Evolutionary conservation across 2,329 filamentous ascomycete genomes (phyloP).

Genomic region (Xylariaceae sp.): DNA sequence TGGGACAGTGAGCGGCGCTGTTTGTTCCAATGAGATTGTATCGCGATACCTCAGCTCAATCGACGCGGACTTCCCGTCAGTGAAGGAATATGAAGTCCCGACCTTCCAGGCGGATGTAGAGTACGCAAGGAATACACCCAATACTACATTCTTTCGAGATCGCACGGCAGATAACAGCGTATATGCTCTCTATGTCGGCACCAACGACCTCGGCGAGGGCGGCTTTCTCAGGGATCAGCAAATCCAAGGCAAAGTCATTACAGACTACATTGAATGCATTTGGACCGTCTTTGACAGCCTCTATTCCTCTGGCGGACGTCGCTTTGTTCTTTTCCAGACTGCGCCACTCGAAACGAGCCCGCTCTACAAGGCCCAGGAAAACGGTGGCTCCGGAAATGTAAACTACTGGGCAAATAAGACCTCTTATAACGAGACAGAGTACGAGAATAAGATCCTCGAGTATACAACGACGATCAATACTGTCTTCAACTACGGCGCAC

Average conservation of each 20-base stretch:
- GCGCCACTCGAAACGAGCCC: conserved; percentile 67
- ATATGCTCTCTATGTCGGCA: conserved; percentile 78
- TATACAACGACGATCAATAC: conserved; percentile 51
- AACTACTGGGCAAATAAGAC: conserved; percentile 47
- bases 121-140: conserved; percentile 25
- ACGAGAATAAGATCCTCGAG: conserved; percentile 46
- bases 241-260: conserved; percentile 52
- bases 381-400: conserved; percentile 41
- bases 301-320: conserved; percentile 64
- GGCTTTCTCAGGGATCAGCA: conserved; percentile 67
- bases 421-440: conserved; percentile 46
- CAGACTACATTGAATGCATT: conserved; percentile 66
- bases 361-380: conserved; percentile 54
- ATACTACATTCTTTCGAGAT: conserved; percentile 40
- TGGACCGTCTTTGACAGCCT: conserved; percentile 61
- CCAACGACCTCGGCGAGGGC: conserved; percentile 69
- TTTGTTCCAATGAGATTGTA: conserved; percentile 68
- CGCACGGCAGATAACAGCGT: conserved; percentile 59
- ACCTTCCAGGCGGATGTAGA: conserved; percentile 52
- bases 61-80: conserved; percentile 57
- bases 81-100: conserved; percentile 60
- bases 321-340: conserved; percentile 70
- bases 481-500: conserved; percentile 48
- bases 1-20: conserved; percentile 59
- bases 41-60: conserved; percentile 52